A percentile compares a stretch with the other conserved stretches of the same genome.
These are phyloP conservation scores for Albugo laibachii DNA, from an alignment of 352 stramenopile species.

Conservation along the genomic window DNA sequence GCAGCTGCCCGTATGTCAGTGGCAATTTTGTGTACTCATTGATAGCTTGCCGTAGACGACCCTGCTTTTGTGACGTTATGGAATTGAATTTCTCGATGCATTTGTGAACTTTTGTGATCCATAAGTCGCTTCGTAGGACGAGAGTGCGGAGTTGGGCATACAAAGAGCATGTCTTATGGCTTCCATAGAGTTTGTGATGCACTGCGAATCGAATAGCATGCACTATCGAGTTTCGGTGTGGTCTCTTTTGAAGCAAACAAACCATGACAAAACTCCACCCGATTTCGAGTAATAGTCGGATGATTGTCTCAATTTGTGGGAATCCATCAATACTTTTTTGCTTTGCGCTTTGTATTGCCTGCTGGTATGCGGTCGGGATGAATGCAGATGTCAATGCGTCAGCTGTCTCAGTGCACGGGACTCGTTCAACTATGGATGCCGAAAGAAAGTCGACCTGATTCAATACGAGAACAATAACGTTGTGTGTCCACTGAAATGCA, in stretches of 20 bases:
- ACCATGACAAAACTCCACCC: slow-evolving; percentile 59
- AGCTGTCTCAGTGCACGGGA: background rate
- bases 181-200: slow-evolving; percentile 39
- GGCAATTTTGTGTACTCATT: slow-evolving; percentile 82
- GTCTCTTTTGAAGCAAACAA: slow-evolving; percentile 51
- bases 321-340: slow-evolving; percentile 46
- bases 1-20: slow-evolving; percentile 27
- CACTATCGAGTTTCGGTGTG: slow-evolving; percentile 35
- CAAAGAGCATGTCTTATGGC: slow-evolving; percentile 25
- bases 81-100: slow-evolving; percentile 31
- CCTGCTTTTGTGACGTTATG: slow-evolving; percentile 32
- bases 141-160: slow-evolving; percentile 24
- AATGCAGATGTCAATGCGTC: background rate
- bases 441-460: too few relatives aligned
- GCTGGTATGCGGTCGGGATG: background rate
- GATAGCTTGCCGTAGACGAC: slow-evolving; percentile 44
- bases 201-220: slow-evolving; percentile 38
- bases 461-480: slow-evolving; percentile 14
- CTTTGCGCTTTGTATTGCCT: slow-evolving; percentile 8
- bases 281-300: slow-evolving; percentile 37
- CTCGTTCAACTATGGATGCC: background rate
- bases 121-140: slow-evolving; percentile 53
- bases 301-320: slow-evolving; percentile 37
- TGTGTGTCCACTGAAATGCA: slow-evolving; percentile 31
- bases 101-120: slow-evolving; percentile 67